Evolutionary conservation across 768 basidiomycete species (phyloP), one percentile per base, ranked within the genome.

Genomic region (Trametes cubensis): DNA sequence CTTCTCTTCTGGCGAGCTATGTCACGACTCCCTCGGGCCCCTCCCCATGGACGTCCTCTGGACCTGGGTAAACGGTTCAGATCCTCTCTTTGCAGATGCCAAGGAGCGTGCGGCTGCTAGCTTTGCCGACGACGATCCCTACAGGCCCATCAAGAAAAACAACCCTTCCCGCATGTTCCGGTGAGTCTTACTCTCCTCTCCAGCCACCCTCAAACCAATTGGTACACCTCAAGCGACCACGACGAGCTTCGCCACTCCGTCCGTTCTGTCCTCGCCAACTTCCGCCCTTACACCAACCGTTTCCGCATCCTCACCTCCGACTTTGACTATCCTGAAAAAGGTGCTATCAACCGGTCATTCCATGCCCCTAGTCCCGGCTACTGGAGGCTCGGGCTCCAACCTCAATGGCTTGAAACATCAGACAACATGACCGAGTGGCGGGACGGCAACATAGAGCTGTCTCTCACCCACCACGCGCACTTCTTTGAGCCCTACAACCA

Each of bases 241-340:
- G 75, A 76, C 60, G 77, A 78, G 60, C 69, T 78, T 34, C 71
- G 73, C 15, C 74, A 75, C 50, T 76, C 75, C 2, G 65, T 78
- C 39, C 73, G 77, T 30, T 70, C 75, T 6, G 76, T 72, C 2
- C 67, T 74, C 5, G 67, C 66, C 20, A 71, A 75, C 51, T 76
- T 72, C 55, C 64, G 69, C 5, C 53, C 52, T 10, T 70, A 70
- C 55, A 68, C 72, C n/a, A 61, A 60, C 42, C 68, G 62, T 47
- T 75, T 75, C 63, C 73, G 73, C 62, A 56, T 78, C 46, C 65
- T 78, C 54, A 74, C 77, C 21, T 71, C 75, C 30, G 75, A 76
- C 62, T 73, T 76, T 25, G 61, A 64, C n/a, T 55, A 71, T 23
- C 71, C 71, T 10, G 62, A 67, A 15, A 21, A 64, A 5, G 66